Base-by-base conservation (phyloP, 1,284 basidiomycete genomes). In the Ceratobasidium sp. region DNA sequence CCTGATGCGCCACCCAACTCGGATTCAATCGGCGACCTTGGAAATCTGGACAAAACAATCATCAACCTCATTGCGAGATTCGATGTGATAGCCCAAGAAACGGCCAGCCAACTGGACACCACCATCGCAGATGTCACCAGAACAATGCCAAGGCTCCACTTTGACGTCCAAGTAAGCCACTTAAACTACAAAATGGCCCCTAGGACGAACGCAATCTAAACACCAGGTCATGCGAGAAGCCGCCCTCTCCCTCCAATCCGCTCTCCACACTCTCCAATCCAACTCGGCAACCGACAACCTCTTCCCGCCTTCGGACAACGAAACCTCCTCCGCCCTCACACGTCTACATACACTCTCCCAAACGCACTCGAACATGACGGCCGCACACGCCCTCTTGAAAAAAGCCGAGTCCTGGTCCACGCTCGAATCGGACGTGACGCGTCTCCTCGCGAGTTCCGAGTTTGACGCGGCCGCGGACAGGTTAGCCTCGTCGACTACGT, bases 371-470 rank as follows among this genome's bases (percentile, higher is more conserved):
- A 86, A 91, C 51, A 95, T 98, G 92, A 91, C 94, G 77, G 88
- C 88, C 1, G 87, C 93, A 1, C 85, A 94, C 36, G 92, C 92
- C 74, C 92, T 96, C 16, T 81, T 97, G 23, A 86, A 89, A 40
- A 95, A 97, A 78, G 95, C 95, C 25, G 92, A 97, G 82, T 92
- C 90, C 75, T 98, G 96, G 96, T 92, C 91, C 63, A 92, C 92
- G 0, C 85, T 98, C 48, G 96, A 98, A 80, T 85, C 91, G 59
- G 96, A 98, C 80, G 91, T 97, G 54, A 91, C 91, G 0, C 84
- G 89, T 0, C 85, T 95, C 21, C 84, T 98, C 46, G 82, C 85
- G n/a, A 86, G 87, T 76, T 80, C 79, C 69, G 87, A 85, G 75
- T 94, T 92, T 77, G 87, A 86, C 56, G 94, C 94, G 78, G 96